Evolutionary conservation across 2,329 filamentous ascomycete genomes (phyloP), one percentile per base, ranked within the genome.

Genomic region (Aspergillus novoparasiticus): DNA sequence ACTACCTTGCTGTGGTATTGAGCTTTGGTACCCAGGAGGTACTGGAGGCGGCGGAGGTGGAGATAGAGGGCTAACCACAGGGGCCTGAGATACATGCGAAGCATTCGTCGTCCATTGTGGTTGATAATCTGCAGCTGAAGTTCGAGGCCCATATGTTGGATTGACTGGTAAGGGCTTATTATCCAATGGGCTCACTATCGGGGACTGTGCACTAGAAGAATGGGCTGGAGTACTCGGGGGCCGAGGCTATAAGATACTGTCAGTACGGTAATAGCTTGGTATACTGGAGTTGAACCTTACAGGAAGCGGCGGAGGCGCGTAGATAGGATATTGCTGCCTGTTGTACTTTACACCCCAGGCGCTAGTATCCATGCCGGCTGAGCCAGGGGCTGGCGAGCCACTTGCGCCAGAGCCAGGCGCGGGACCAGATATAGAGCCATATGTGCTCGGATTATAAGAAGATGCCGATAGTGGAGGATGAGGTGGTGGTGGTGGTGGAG

Each of bases 331-430:
- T 56, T 72, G 69, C 45, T 74, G 74, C 56, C 73, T 75, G 62
- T 80, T 81, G 64, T 79, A 82, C 59, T 76, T 75, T 53, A 81
- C 79, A 30, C 80, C 80, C 80, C 80, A 82, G 19, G 69, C 68
- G 19, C 76, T 72, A 16, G 78, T 78, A 66, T 80, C 76, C 26
- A 71, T 21, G 8, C 59, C 63, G 26, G 61, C 41, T 41, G 60
- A 59, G 53, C 58, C 55, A 63, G 68, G 58, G 10, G 64, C 62
- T 6, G 69, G 69, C 28, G 74, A 68, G 12, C 63, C 58, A 26
- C 55, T 68, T 53, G 66, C 39, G n/a, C 58, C 61, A 19, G 58
- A 12, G 39, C 50, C 56, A 11, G 39, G 54, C 14, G 69, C 34
- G 23, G 69, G 61, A 48, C 68, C 68, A 23, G 75, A 73, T 57